Evolutionary conservation across 2,329 filamentous ascomycete species (phyloP), one percentile per base, ranked within the genome.

Genomic region (Epichloe bromicola): DNA sequence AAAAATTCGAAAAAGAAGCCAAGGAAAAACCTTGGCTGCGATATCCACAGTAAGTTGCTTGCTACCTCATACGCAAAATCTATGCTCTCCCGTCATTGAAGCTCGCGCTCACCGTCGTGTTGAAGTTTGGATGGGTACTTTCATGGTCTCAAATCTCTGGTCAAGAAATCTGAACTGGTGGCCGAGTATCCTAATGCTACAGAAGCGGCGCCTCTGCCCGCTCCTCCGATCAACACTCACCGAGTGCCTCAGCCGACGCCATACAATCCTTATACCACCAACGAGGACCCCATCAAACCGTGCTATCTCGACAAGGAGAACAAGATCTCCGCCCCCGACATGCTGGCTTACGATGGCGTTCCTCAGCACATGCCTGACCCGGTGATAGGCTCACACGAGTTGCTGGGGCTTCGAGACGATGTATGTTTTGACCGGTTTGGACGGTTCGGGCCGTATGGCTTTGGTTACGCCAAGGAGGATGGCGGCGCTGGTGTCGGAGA

Each of bases 401-500:
- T 88, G 44, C 69, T 95, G 4, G 88, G 86, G 0, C 66, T 95
- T 40, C 74, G 82, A 20, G 77, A 88, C 54, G 84, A 93, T 59
- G 73, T 94, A 14, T 95, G 89, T 67, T 95, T 94, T 63, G 89
- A 95, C 61, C 79, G 89, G 5, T 94, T 88, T 62, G 86, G 88
- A 17, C 79, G 89, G 45, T 79, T 91, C 38, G 89, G 88, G 0
- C 85, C 88, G 0, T 95, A 95, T 61, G 89, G 89, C 0, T 71
- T 89, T 40, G 89, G 89, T n/a, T 95, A 95, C 66, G 80, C 78
- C 59, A 75, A 78, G 53, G 78, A 80, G 51, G 78, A 80, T 55
- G 89, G 89, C 14, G 89, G 89, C 20, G 67, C 79, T 0, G 80
- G 78, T 26, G 80, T 89, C 50, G 80, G 80, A n/a, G 73, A 86